These are phyloP conservation scores for Talaromyces pinophilus DNA, from an alignment of 2,329 filamentous ascomycete genomes.

Conservation along the genomic window DNA sequence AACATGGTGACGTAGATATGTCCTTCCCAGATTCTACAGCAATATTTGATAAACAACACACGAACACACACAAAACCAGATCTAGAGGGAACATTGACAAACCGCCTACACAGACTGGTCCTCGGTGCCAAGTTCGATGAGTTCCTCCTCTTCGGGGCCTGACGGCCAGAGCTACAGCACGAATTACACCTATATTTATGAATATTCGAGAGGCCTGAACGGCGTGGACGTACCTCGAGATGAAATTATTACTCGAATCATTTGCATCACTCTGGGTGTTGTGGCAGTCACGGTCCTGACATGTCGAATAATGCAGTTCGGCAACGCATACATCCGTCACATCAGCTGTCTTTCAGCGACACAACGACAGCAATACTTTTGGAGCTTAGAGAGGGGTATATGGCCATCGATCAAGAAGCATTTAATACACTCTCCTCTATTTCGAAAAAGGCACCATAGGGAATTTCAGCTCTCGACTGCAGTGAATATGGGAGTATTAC, in stretches of 20 bases:
- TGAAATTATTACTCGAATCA: slow-evolving; percentile 42
- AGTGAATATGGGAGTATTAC: slow-evolving; percentile 73
- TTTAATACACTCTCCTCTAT: slow-evolving; percentile 64
- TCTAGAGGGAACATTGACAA: background rate
- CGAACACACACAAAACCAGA: background rate
- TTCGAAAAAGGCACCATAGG: slow-evolving; percentile 73
- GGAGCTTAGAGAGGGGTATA: slow-evolving; percentile 43
- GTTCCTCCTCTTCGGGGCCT: slow-evolving; percentile 20
- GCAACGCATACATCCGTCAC: slow-evolving; percentile 48
- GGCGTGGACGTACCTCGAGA: slow-evolving; percentile 45
- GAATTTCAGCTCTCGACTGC: slow-evolving; percentile 69
- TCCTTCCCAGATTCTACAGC: background rate
- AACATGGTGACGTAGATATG: slow-evolving; percentile 22
- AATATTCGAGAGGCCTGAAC: slow-evolving; percentile 42
- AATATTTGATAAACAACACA: slow-evolving; percentile 10
- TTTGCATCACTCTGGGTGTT: slow-evolving; percentile 40
- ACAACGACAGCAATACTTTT: slow-evolving; percentile 46
- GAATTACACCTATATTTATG: slow-evolving; percentile 45
- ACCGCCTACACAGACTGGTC: background rate
- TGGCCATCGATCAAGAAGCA: slow-evolving; percentile 52
- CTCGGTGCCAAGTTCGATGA: slow-evolving; percentile 23
- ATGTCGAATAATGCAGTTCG: slow-evolving; percentile 46
- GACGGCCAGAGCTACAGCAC: slow-evolving; percentile 29
- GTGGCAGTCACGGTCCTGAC: slow-evolving; percentile 43
- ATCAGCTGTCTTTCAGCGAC: slow-evolving; percentile 43